A percentile compares a stretch with the other conserved stretches of the same genome.
phyloP scores from a whole-genome alignment of 257 asterid species.

The Gentiana macrophylla region DNA sequence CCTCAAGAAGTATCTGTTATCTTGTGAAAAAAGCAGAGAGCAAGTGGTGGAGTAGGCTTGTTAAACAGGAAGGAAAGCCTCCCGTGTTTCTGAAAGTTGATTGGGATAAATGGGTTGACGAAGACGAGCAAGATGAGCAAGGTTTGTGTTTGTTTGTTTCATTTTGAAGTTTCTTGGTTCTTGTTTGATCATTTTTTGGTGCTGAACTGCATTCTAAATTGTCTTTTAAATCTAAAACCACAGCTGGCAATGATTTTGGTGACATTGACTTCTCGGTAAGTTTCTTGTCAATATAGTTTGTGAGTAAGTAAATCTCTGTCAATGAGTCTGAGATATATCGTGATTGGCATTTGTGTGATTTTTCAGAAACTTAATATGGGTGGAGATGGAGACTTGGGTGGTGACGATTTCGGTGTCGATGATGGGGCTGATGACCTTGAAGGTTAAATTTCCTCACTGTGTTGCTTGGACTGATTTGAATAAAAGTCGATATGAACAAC shows the following conservation, averaged over 20 bases:
- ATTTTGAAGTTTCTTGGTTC: neutral
- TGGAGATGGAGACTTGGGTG: slow-evolving; percentile 12
- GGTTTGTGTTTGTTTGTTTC: slow-evolving; percentile 14
- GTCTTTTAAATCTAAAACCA: slow-evolving; percentile 23
- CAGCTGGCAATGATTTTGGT: slow-evolving; percentile 30
- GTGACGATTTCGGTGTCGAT: slow-evolving; percentile 1
- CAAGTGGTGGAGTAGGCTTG: slow-evolving; percentile 70
- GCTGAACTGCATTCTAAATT: slow-evolving; percentile 5
- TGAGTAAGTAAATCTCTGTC: neutral
- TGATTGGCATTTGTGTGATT: too few species aligned
- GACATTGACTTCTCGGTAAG: slow-evolving; percentile 54
- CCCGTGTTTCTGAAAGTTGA: slow-evolving; percentile 65
- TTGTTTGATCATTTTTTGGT: neutral
- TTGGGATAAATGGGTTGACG: slow-evolving; percentile 90
- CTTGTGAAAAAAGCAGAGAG: slow-evolving; percentile 67
- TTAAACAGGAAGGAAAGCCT: slow-evolving; percentile 46
- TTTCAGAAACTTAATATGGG: slow-evolving; percentile 15
- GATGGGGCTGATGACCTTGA: slow-evolving; percentile 10
- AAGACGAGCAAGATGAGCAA: slow-evolving; percentile 51
- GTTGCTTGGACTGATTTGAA: too few species aligned
- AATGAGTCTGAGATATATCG: too few species aligned
- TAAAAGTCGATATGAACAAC: too few species aligned
- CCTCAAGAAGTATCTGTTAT: slow-evolving; percentile 39
- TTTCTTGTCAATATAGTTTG: neutral
- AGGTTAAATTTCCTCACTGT: slow-evolving; percentile 9